Evolutionary conservation across 2,329 filamentous ascomycete genomes (phyloP).

Genomic region (Calonectria naviculata): DNA sequence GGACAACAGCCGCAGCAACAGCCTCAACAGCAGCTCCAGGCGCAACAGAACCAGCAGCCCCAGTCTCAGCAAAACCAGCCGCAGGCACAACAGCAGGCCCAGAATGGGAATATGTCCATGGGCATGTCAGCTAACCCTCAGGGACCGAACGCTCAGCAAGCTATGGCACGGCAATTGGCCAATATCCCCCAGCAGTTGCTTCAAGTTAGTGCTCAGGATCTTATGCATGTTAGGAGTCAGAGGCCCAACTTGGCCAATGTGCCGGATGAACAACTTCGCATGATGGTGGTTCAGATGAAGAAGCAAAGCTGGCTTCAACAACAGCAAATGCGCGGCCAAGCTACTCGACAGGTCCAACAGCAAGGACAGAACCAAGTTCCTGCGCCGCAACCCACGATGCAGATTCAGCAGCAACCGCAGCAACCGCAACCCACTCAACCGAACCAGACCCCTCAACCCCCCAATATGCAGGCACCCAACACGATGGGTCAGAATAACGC

Average conservation of each 20-base stretch:
- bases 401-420: constrained; percentile 64
- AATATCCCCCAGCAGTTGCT: constrained; percentile 45
- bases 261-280: constrained; percentile 48
- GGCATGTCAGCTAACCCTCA: constrained; percentile 35
- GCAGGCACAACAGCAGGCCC: constrained; percentile 41
- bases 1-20: constrained; percentile 31
- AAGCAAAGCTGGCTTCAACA: constrained; percentile 44
- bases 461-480: constrained; percentile 51
- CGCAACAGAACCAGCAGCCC: constrained; percentile 33
- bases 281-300: constrained; percentile 48
- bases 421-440: constrained; percentile 47
- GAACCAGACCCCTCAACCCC: constrained; percentile 50
- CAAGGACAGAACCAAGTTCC: constrained; percentile 52
- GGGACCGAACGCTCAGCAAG: constrained; percentile 43
- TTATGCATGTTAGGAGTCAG: constrained; percentile 44
- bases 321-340: constrained; percentile 47
- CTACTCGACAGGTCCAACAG: constrained; percentile 50
- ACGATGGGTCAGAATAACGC: constrained; percentile 55
- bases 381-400: constrained; percentile 61
- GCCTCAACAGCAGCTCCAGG: constrained; percentile 32
- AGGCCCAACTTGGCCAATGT: constrained; percentile 41
- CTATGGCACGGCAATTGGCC: constrained; percentile 36
- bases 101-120: constrained; percentile 42
- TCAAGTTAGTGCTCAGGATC: constrained; percentile 48
- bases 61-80: constrained; percentile 31